Percentiles rank a stretch among this genome's conserved stretches.
Evolutionary conservation across 202 grass and related monocot species (phyloP).

Genomic region (Bolboschoenoplectus hybrid): DNA sequence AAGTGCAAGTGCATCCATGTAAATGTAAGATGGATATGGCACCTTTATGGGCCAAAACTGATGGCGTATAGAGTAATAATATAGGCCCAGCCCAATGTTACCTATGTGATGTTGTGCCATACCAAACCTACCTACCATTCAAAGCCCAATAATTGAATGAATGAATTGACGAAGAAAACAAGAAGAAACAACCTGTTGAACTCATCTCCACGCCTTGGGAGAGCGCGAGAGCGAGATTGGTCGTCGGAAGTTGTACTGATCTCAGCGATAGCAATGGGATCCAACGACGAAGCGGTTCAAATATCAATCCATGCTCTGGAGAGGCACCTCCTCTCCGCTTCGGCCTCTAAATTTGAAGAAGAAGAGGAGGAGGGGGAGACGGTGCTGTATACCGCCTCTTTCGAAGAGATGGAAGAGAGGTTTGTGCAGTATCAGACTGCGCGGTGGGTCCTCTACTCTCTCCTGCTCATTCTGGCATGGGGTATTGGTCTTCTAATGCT

Average conservation of each 20-base stretch:
- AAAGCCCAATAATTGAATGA: neutral
- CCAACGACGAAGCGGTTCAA: constrained; percentile 45
- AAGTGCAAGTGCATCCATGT: no score
- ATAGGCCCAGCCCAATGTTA: neutral
- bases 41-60: neutral
- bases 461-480: constrained; percentile 59
- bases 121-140: constrained; percentile 3
- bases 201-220: neutral
- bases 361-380: constrained; percentile 38
- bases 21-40: no score
- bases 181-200: neutral
- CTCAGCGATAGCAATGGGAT: constrained; percentile 35
- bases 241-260: neutral
- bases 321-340: constrained; percentile 46
- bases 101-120: no score
- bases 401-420: constrained; percentile 54
- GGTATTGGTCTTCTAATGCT: constrained; percentile 76
- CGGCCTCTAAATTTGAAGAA: constrained; percentile 29
- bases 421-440: constrained; percentile 63
- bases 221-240: neutral
- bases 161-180: no score
- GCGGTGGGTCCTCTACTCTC: constrained; percentile 57
- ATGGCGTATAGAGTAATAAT: neutral
- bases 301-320: constrained; percentile 56
- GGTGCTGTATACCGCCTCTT: constrained; percentile 60